These are phyloP conservation scores for Tetrahymena elliotti DNA, from an alignment of 73 alveolate species.

Conservation along the genomic window DNA sequence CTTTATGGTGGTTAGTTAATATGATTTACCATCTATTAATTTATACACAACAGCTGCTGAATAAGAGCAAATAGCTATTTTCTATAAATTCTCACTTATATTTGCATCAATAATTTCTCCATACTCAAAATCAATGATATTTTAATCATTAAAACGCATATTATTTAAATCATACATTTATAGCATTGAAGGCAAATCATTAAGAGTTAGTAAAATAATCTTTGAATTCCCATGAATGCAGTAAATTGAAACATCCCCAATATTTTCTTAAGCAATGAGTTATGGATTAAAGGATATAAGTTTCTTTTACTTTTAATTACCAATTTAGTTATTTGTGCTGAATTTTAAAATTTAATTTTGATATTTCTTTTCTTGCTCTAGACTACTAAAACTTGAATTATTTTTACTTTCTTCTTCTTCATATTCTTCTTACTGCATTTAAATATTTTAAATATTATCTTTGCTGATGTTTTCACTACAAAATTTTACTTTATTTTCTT, in stretches of 20 bases:
- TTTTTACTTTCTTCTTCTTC: neutral
- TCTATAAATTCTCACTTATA: neutral
- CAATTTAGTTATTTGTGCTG: too few species aligned
- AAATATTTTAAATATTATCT: neutral
- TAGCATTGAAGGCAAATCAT: neutral
- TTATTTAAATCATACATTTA: neutral
- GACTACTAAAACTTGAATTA: too few species aligned
- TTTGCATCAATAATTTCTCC: neutral
- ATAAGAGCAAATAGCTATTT: neutral
- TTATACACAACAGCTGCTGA: neutral
- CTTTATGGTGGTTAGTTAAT: neutral
- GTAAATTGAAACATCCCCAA: neutral
- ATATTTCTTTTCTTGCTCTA: too few species aligned
- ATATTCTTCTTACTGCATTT: neutral
- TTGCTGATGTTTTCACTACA: neutral
- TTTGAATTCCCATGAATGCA: neutral
- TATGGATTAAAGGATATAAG: neutral
- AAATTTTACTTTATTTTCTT: neutral
- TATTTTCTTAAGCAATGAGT: neutral
- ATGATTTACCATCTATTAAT: neutral
- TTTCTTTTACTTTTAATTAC: neutral
- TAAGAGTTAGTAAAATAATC: neutral
- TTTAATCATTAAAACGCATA: neutral
- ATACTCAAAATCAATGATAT: neutral
- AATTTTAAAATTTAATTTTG: neutral